phyloP scores from a whole-genome alignment of 441 rosid species.

The Jatropha podagrica region DNA sequence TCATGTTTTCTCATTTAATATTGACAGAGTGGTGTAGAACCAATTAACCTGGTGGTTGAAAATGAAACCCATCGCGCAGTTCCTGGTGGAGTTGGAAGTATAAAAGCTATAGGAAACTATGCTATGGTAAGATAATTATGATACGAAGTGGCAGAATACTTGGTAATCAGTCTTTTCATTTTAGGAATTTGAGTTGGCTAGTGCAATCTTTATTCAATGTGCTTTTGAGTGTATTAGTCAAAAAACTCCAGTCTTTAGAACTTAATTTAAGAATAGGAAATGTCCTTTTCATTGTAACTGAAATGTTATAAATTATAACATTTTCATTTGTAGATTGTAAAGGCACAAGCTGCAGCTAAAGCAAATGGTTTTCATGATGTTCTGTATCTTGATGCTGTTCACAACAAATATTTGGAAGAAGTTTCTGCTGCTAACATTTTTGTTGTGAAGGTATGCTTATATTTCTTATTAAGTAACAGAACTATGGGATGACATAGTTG shows the following conservation, averaged over 20 bases:
- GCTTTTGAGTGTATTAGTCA: not conserved
- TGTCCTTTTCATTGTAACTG: not conserved
- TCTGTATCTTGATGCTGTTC: conserved; percentile 40
- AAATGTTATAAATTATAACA: not conserved
- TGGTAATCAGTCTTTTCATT: not conserved
- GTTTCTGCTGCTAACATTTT: conserved; percentile 39
- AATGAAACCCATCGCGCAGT: conserved; percentile 35
- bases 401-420: conserved; percentile 41
- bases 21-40: conserved; percentile 36
- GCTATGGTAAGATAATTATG: conserved; percentile 28
- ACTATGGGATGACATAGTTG: no score
- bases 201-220: not conserved
- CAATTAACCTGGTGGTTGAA: conserved; percentile 42
- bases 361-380: conserved; percentile 39
- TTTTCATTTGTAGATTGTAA: conserved; percentile 29
- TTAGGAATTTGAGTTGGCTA: not conserved
- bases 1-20: conserved; percentile 5
- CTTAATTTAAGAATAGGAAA: not conserved
- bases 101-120: conserved; percentile 45
- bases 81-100: conserved; percentile 43
- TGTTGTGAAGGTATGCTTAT: conserved; percentile 34
- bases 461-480: not conserved
- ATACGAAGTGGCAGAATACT: not conserved
- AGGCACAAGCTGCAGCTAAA: conserved; percentile 33
- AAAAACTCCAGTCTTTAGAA: not conserved